Evolutionary conservation across 1,139 yeast genomes (phyloP), one percentile per base, ranked within the genome.

Genomic region (Casaregolazyma suthepensis): DNA sequence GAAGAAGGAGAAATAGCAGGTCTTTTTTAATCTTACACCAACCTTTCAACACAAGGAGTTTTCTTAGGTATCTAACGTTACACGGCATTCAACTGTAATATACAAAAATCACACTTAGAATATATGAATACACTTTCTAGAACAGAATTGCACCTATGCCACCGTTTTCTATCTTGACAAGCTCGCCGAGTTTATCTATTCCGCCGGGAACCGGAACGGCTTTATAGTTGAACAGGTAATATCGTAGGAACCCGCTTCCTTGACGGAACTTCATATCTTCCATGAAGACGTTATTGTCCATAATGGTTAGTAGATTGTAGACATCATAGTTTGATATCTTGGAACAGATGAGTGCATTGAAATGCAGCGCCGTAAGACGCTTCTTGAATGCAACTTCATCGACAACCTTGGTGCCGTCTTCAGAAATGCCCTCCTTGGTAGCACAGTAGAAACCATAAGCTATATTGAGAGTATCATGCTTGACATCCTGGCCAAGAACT

Each of bases 1-100:
- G 91, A 85, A 52, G 85, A 89, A 56, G 98, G 97, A 56, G 95
- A 91, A 67, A 91, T 93, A 64, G 96, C 89, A 63, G 99, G 99
- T 52, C 80, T 93, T 74, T 91, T 91, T 71, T 91, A 77, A 71
- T 18, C 9, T 15, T 37, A 48, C 38, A 17, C 12, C 9, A 12
- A 37, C 22, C 46, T 17, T 37, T 50, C 49, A 50, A 45, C 50
- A 46, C 22, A 31, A 26, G 38, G 38, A 42, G n/a, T 19, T n/a
- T 19, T 38, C 44, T 35, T 19, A 20, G 44, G 23, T 37, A 12
- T 13, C 17, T 26, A 47, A 18, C 23, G 31, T 42, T 46, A 46
- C 38, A 45, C 40, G 46, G 40, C 50, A 40, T 45, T 50, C 50
- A 50, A 50, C 50, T 45, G 50, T 40, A 40, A 45, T 23, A 49